Evolutionary conservation across 257 asterid genomes (phyloP).

Genomic region (Capsicum chinense): DNA sequence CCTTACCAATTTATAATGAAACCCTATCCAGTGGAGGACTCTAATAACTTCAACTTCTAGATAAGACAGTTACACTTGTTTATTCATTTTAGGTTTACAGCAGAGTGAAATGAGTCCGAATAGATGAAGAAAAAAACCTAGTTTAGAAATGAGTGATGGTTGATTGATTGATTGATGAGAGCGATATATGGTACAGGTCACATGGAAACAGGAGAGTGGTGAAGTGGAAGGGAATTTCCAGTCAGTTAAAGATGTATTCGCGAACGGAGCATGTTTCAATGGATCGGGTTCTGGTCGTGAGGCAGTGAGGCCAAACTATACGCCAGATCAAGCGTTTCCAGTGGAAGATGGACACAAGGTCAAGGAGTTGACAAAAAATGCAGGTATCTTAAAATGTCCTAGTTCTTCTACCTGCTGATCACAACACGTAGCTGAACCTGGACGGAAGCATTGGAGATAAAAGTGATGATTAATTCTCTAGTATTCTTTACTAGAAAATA

Average conservation of each 20-base stretch:
- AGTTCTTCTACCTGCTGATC: conserved; percentile 48
- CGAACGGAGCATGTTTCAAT: conserved; percentile 74
- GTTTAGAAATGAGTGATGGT: too few relatives aligned
- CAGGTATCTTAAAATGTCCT: conserved; percentile 71
- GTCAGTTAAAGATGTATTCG: conserved; percentile 69
- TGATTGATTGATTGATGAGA: conserved; percentile 19
- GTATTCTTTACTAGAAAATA: neutral
- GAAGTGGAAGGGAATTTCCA: conserved; percentile 45
- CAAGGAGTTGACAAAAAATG: conserved; percentile 59
- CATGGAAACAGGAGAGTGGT: conserved; percentile 54
- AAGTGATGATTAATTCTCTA: neutral
- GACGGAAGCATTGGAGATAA: neutral
- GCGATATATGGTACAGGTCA: conserved; percentile 47
- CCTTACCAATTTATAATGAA: too few relatives aligned
- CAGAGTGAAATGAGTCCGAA: too few relatives aligned
- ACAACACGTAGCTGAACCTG: neutral
- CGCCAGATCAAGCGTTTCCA: conserved; percentile 58
- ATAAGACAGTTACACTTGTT: too few relatives aligned
- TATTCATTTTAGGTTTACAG: too few relatives aligned
- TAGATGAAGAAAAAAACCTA: too few relatives aligned
- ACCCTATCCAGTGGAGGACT: too few relatives aligned
- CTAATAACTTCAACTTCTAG: too few relatives aligned
- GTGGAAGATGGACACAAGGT: conserved; percentile 59
- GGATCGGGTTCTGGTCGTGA: conserved; percentile 37
- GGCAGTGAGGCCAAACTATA: conserved; percentile 60